A percentile compares a stretch with the other conserved stretches of the same genome.
phyloP scores from a whole-genome alignment of 257 asterid genomes.

The Asclepias syriaca region DNA sequence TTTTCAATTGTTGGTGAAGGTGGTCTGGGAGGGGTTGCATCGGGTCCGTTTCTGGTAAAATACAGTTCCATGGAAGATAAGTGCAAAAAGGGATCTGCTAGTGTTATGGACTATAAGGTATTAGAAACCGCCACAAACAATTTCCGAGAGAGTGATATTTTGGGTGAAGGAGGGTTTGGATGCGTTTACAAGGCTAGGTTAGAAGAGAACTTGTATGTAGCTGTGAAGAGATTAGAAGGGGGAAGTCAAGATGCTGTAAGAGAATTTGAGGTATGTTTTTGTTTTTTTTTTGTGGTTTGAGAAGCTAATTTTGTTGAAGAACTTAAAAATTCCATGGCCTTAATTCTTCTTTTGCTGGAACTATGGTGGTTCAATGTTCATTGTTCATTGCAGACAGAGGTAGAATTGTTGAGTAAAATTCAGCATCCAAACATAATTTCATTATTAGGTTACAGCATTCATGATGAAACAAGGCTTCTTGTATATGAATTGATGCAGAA shows the following conservation, averaged over 20 bases:
- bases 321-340: neutral
- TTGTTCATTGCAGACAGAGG: slow-evolving; percentile 54
- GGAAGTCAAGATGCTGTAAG: slow-evolving; percentile 35
- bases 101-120: slow-evolving; percentile 45
- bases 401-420: slow-evolving; percentile 54
- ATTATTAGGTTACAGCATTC: slow-evolving; percentile 56
- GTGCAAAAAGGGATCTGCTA: slow-evolving; percentile 24
- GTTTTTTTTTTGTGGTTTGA: slow-evolving; percentile 21
- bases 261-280: slow-evolving; percentile 55
- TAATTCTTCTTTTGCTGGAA: too few relatives aligned
- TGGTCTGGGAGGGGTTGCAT: slow-evolving; percentile 27
- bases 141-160: slow-evolving; percentile 40
- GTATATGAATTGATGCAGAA: slow-evolving; percentile 58
- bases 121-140: slow-evolving; percentile 54
- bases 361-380: too few relatives aligned
- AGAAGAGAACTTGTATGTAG: slow-evolving; percentile 41
- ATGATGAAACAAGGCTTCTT: slow-evolving; percentile 55
- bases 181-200: slow-evolving; percentile 58
- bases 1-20: slow-evolving; percentile 5
- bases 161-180: slow-evolving; percentile 76
- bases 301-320: neutral
- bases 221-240: slow-evolving; percentile 55
- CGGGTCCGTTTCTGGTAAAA: slow-evolving; percentile 23
- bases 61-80: slow-evolving; percentile 23
- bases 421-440: slow-evolving; percentile 64